These are phyloP conservation scores for Nematocida minor DNA, from an alignment of 371 early-diverging fungal genomes.

Conservation along the genomic window DNA sequence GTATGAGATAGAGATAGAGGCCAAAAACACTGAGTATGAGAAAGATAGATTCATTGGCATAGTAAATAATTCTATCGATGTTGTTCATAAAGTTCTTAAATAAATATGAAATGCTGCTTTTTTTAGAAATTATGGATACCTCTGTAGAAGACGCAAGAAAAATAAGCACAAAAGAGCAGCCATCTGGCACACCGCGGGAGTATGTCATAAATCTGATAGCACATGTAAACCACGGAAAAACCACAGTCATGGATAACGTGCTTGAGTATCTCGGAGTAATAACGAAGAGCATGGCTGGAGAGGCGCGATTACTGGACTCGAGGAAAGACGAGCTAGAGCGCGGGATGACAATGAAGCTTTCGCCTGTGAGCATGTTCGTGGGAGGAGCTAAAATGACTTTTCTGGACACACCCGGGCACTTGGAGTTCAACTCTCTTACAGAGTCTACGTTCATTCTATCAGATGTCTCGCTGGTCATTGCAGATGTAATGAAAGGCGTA, in stretches of 20 bases:
- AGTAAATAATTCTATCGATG: background rate
- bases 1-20: constrained; percentile 47
- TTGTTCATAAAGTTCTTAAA: background rate
- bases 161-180: too few relatives aligned
- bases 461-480: constrained; percentile 87
- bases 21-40: constrained; percentile 1
- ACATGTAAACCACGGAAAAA: constrained; percentile 95
- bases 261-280: constrained; percentile 92
- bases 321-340: constrained; percentile 95
- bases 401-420: constrained; percentile 99
- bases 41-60: constrained; percentile 9
- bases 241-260: constrained; percentile 90
- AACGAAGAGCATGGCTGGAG: constrained; percentile 84
- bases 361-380: constrained; percentile 20
- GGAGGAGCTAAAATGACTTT: constrained; percentile 62
- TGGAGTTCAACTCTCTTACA: constrained; percentile 94
- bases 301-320: constrained; percentile 91
- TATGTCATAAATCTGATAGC: constrained; percentile 74
- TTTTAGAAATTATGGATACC: background rate
- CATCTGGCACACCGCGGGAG: background rate
- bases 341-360: constrained; percentile 97
- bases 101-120: background rate
- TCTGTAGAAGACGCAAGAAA: background rate
- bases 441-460: constrained; percentile 85
- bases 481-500: constrained; percentile 96